Conservation (phyloP, 768 basidiomycete genomes). For the Leccinum rimulosum region DNA sequence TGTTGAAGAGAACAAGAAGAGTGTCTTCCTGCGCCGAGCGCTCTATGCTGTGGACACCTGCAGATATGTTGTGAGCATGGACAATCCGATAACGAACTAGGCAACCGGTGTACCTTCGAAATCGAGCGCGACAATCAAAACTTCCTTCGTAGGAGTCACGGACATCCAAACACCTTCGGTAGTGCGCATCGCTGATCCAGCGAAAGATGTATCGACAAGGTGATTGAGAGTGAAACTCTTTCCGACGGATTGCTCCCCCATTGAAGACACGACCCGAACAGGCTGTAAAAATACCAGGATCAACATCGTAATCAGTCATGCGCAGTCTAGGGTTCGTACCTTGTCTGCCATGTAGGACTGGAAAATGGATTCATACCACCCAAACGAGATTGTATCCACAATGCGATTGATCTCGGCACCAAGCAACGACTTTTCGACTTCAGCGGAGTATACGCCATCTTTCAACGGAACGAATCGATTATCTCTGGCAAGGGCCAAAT, state of each 20-base stretch:
- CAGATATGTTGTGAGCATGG: neutral
- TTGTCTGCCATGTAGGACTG: constrained; percentile 60
- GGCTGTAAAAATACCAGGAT: constrained; percentile 35
- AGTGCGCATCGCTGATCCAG: constrained; percentile 61
- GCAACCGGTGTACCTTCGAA: constrained; percentile 48
- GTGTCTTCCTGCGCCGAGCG: constrained; percentile 63
- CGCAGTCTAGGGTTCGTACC: constrained; percentile 25
- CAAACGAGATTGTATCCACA: constrained; percentile 54
- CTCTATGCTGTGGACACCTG: constrained; percentile 64
- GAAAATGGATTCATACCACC: constrained; percentile 66
- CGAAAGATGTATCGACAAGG: constrained; percentile 62
- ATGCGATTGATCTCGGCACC: constrained; percentile 58
- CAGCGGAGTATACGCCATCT: constrained; percentile 49
- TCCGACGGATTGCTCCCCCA: constrained; percentile 67
- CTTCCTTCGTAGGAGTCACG: constrained; percentile 55
- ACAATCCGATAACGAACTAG: constrained; percentile 2
- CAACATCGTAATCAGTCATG: neutral
- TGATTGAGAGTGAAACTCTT: constrained; percentile 60
- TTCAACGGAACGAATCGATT: constrained; percentile 62
- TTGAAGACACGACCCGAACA: constrained; percentile 63
- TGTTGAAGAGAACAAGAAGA: constrained; percentile 61
- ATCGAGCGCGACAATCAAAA: constrained; percentile 56
- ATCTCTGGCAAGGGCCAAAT: constrained; percentile 56
- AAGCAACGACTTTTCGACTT: constrained; percentile 52
- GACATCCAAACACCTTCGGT: constrained; percentile 70